Evolutionary conservation across 345 rosid species (phyloP), one percentile per base, ranked within the genome.

Genomic region (Sonneratia caseolaris): DNA sequence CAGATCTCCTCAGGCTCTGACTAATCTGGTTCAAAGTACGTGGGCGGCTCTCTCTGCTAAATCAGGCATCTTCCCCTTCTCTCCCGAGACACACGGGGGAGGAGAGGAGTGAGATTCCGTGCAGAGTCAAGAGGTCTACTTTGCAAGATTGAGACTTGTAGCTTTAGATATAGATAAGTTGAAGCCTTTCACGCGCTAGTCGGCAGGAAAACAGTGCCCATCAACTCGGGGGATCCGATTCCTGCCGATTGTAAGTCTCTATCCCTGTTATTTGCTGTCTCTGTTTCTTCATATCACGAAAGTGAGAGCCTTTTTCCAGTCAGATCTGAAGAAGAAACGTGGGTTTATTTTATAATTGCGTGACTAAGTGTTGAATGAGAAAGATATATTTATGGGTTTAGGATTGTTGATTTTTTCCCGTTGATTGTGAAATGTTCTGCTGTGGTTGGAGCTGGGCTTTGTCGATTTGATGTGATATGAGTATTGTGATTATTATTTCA

Each of bases 281-380:
- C 40, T 18, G 22, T 6, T 9, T 40, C 35, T 32, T 1, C 5
- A 1, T 40, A 0, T 24, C 55, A 0, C 22, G 37, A 16, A 70
- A 70, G 21, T 13, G 13, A 24, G 61, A 12, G 45, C 53, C n/a
- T 59, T 70, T 14, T 19, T 65, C 5, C 32, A 9, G 4, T 38
- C 68, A 64, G 74, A 72, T 72, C 57, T 24, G 68, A 36, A 27
- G 66, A 27, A 62, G 16, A 13, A 62, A 11, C 18, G 19, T 62
- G 16, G 66, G 38, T 62, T 62, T 62, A 56, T 6, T 1, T 10
- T 40, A 19, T 0, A 7, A 5, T 24, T 62, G 66, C 66, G 37
- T 62, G 32, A 7, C 27, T 62, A 10, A 35, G 66, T 38, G 66
- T 12, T 27, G 38, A 13, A 35, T 62, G 49, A 0, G 64, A 21